Conservation (phyloP, 2,329 filamentous ascomycete species). For the Ascochyta lentis region DNA sequence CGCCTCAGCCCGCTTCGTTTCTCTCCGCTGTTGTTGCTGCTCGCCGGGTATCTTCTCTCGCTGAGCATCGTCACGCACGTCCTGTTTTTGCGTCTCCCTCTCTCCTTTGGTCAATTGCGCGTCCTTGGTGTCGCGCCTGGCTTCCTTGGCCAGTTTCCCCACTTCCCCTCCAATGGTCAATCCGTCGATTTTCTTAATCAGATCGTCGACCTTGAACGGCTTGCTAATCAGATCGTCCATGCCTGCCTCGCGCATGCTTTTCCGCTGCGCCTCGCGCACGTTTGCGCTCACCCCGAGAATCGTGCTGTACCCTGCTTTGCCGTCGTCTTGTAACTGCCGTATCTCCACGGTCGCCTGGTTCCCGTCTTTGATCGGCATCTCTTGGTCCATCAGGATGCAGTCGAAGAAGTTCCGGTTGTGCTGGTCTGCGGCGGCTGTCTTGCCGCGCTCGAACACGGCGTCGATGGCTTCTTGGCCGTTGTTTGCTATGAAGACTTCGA, state of each 20-base stretch:
- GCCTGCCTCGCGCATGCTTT: constrained; percentile 44
- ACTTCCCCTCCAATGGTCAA: constrained; percentile 23
- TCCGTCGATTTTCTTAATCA: constrained; percentile 38
- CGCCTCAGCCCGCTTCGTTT: background rate
- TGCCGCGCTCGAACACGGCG: constrained; percentile 41
- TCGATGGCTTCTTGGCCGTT: constrained; percentile 56
- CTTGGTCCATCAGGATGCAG: constrained; percentile 54
- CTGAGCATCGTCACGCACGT: background rate
- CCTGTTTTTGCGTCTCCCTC: background rate
- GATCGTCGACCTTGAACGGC: constrained; percentile 48
- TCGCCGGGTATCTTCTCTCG: background rate
- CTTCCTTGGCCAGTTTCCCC: constrained; percentile 1
- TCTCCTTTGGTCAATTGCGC: background rate
- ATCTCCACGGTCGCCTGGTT: constrained; percentile 51
- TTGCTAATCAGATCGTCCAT: constrained; percentile 51
- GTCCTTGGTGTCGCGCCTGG: background rate
- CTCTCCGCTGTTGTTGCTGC: background rate
- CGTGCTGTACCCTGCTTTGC: constrained; percentile 41
- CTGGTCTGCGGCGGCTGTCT: constrained; percentile 14
- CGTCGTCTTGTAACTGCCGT: constrained; percentile 44
- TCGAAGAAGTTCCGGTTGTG: constrained; percentile 45
- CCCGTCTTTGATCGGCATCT: constrained; percentile 55
- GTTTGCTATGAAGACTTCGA: constrained; percentile 52
- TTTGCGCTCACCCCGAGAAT: constrained; percentile 51
- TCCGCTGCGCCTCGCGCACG: constrained; percentile 45